Percentiles rank a stretch among this genome's conserved stretches.
Evolutionary conservation across 768 basidiomycete species (phyloP).

Genomic region (Auricularia heimuer): DNA sequence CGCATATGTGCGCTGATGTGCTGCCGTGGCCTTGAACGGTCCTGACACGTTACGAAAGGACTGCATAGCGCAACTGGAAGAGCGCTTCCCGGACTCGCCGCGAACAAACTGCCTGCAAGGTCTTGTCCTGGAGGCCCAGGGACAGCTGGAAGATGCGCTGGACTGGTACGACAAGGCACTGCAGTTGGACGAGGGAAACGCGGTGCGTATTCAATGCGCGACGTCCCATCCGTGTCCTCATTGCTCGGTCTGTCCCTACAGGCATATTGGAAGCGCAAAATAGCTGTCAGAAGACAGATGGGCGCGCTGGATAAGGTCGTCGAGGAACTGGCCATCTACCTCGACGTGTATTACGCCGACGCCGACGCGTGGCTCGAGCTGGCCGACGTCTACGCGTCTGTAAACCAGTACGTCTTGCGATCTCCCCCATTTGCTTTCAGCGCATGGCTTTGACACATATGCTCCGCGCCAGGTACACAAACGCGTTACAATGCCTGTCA

Average conservation of each 20-base stretch:
- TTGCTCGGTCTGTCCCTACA: constrained; percentile 12
- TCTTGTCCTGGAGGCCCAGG: constrained; percentile 62
- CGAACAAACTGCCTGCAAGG: constrained; percentile 72
- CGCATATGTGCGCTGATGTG: constrained; percentile 50
- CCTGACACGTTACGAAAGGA: constrained; percentile 27
- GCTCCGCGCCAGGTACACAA: constrained; percentile 39
- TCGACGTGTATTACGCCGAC: constrained; percentile 85
- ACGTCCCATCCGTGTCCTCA: too few species aligned
- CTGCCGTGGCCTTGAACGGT: constrained; percentile 12
- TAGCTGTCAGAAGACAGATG: constrained; percentile 55
- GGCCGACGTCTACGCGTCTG: constrained; percentile 65
- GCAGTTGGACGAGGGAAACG: constrained; percentile 55
- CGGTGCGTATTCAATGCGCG: constrained; percentile 36
- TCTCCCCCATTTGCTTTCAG: neutral
- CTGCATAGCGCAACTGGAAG: constrained; percentile 49
- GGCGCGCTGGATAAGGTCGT: constrained; percentile 59
- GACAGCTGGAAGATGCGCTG: constrained; percentile 45
- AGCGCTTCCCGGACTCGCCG: constrained; percentile 69
- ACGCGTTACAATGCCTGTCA: constrained; percentile 63
- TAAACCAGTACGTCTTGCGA: constrained; percentile 45
- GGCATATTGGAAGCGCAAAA: constrained; percentile 75
- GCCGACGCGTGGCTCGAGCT: constrained; percentile 84
- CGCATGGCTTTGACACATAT: constrained; percentile 18
- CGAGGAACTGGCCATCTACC: constrained; percentile 57
- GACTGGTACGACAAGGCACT: constrained; percentile 55